Percentiles rank a stretch among this genome's conserved stretches.
phyloP scores from a whole-genome alignment of 2,329 filamentous ascomycete species.

The Aspergillus melleus region DNA sequence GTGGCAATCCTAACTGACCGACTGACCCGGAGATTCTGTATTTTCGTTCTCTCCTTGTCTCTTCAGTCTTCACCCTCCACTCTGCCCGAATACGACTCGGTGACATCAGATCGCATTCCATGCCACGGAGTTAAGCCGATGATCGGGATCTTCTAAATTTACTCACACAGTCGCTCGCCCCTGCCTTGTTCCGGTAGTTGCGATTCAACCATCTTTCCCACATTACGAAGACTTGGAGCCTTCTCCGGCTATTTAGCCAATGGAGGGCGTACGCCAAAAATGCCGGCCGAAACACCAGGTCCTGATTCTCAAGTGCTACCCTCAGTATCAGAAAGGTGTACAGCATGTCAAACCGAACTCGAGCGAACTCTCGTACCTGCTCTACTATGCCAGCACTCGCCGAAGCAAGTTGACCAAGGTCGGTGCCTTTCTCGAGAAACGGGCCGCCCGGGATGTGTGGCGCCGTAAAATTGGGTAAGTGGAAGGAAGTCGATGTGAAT shows the following conservation, averaged over 20 bases:
- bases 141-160: neutral
- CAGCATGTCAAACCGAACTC: constrained; percentile 94
- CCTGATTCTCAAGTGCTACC: constrained; percentile 93
- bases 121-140: neutral
- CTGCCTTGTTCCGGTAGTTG: neutral
- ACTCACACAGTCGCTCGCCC: neutral
- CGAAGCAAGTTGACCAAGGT: constrained; percentile 96
- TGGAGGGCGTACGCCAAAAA: constrained; percentile 61
- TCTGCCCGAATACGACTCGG: constrained; percentile 2
- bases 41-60: neutral
- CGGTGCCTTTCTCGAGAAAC: constrained; percentile 89
- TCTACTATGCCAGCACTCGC: constrained; percentile 94
- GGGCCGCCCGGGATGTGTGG: constrained; percentile 88
- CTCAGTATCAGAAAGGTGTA: constrained; percentile 83
- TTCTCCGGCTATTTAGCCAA: constrained; percentile 28
- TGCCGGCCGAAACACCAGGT: constrained; percentile 94
- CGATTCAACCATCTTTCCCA: neutral
- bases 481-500: neutral
- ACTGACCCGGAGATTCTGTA: constrained; percentile 9
- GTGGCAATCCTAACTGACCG: constrained; percentile 4
- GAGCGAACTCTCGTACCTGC: constrained; percentile 92
- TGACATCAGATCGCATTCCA: constrained; percentile 3
- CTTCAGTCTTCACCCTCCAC: constrained; percentile 8
- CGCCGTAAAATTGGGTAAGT: constrained; percentile 80
- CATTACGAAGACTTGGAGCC: constrained; percentile 1